A percentile compares a stretch with the other conserved stretches of the same genome.
These are phyloP conservation scores for Arabidopsis suecica DNA, from an alignment of 345 rosid species.

Conservation along the genomic window DNA sequence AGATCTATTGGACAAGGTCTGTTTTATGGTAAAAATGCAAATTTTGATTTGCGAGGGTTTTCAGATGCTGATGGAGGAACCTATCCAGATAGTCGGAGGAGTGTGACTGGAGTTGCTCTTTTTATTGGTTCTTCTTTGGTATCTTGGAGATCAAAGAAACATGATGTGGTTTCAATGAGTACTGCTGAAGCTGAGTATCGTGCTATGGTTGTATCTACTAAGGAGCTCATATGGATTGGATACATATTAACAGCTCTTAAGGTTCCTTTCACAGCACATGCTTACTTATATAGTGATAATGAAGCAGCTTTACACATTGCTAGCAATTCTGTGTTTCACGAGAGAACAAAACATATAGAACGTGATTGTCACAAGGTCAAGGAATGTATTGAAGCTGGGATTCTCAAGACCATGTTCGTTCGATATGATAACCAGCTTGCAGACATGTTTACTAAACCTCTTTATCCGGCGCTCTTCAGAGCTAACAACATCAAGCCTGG, in stretches of 20 bases:
- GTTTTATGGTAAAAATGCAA: background rate
- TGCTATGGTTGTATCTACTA: background rate
- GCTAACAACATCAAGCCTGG: too few species aligned
- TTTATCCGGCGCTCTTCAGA: background rate
- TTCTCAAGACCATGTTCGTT: background rate
- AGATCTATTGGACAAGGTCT: background rate
- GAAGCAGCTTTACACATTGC: background rate
- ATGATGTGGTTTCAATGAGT: background rate
- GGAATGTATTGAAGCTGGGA: background rate
- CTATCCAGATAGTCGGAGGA: rapidly evolving
- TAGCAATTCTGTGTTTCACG: background rate
- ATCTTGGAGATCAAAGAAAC: background rate
- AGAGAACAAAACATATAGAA: background rate
- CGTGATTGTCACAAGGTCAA: background rate
- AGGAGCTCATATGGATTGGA: background rate
- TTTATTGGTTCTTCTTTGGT: background rate
- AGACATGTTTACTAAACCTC: background rate
- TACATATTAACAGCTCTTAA: rapidly evolving
- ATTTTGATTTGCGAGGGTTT: background rate
- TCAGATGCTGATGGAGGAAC: background rate
- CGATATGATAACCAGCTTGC: background rate
- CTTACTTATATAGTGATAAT: background rate
- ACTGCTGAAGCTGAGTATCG: background rate
- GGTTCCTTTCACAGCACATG: background rate
- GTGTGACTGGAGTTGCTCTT: background rate